Evolutionary conservation across 1,284 basidiomycete genomes (phyloP), one percentile per base, ranked within the genome.

Genomic region (Leccinum cinnamomeum): DNA sequence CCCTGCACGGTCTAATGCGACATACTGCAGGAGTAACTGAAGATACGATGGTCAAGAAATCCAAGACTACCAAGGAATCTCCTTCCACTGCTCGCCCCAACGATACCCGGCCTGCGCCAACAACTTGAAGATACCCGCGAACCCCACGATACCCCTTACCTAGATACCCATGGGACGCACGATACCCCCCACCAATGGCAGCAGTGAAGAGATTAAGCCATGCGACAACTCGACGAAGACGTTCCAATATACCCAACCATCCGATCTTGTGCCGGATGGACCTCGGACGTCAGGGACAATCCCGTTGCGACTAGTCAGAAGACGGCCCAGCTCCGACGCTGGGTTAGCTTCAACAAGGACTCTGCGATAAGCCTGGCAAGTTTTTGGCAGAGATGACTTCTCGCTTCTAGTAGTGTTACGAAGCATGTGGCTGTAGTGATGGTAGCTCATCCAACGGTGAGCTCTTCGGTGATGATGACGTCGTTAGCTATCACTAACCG

Each of bases 381-480:
- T 60, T 59, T 54, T 63, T 61, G 62, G 18, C 68, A 59, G 57
- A 63, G 53, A 44, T 58, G 41, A 5, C 25, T 7, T 39, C n/a
- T 41, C 30, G 54, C 39, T 44, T 44, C 41, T 44, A n/a, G 41
- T 20, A 35, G 46, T 60, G 30, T 44, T 46, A 35, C 50, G 6
- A 56, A 63, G 58, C 51, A 48, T 59, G 57, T 16, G 12, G 25
- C 10, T n/a, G n/a, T 16, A 41, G 18, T 20, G 56, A 50, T 57
- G 57, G 62, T 23, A 23, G 44, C n/a, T 35, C n/a, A 33, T 53
- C 46, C 11, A 57, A 48, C 2, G 64, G 68, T 72, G 39, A 10
- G 62, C 20, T 7, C 4, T 41, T 14, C 14, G 18, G 8, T 20
- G 30, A 25, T 48, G 14, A 1, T 50, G 11, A 1, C 16, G 16